phyloP scores from a whole-genome alignment of 1,284 basidiomycete genomes.

The Malassezia japonica region DNA sequence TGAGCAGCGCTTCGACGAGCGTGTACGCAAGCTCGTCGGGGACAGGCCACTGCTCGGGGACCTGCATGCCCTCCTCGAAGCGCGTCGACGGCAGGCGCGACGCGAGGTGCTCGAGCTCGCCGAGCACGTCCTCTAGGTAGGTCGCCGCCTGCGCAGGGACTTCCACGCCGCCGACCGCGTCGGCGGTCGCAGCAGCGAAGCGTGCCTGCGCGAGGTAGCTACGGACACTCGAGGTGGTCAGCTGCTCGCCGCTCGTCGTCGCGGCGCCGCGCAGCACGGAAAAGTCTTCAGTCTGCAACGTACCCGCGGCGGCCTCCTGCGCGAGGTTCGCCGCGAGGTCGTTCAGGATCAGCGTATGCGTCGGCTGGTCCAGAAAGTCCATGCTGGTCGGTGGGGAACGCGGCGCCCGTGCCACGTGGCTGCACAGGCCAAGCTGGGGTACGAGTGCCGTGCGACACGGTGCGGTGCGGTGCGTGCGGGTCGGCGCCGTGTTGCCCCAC shows the following conservation, averaged over 20 bases:
- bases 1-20: constrained; percentile 53
- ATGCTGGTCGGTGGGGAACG: neutral
- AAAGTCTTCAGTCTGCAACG: constrained; percentile 5
- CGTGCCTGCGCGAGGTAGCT: constrained; percentile 41
- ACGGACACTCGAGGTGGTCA: constrained; percentile 28
- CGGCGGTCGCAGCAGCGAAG: constrained; percentile 35
- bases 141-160: constrained; percentile 14
- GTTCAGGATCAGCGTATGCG: constrained; percentile 68
- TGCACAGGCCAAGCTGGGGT: neutral
- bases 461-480: too few species aligned
- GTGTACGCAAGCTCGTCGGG: constrained; percentile 42
- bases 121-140: neutral
- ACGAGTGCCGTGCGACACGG: too few species aligned
- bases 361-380: constrained; percentile 53
- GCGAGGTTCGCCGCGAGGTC: constrained; percentile 64
- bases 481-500: too few species aligned
- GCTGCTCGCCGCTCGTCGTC: neutral
- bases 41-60: constrained; percentile 29
- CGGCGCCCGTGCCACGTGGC: neutral
- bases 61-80: constrained; percentile 22
- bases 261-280: neutral
- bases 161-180: constrained; percentile 21
- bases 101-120: constrained; percentile 8
- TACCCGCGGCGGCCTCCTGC: constrained; percentile 10
- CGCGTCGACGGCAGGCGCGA: constrained; percentile 31